phyloP scores from a whole-genome alignment of 306 rosid species.

The Biancaea sappan region DNA sequence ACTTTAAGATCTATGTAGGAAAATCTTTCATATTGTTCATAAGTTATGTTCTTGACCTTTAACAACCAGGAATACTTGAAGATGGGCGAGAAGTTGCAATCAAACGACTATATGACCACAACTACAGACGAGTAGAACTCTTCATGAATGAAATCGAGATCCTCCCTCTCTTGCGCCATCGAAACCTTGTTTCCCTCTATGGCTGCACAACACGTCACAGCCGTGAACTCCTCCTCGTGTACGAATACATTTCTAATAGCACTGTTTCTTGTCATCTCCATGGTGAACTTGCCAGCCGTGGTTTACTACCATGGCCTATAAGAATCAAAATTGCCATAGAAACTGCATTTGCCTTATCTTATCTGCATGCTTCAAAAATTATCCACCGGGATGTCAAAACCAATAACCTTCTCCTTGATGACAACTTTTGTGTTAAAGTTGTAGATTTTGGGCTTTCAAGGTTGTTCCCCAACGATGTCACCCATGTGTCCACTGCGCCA shows the following conservation, averaged over 20 bases:
- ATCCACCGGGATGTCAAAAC: slow-evolving; percentile 49
- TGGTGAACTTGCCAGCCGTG: neutral
- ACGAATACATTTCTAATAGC: too few species aligned
- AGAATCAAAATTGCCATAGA: neutral
- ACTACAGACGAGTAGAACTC: neutral
- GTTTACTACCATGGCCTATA: neutral
- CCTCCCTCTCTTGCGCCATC: neutral
- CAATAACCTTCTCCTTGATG: slow-evolving; percentile 50
- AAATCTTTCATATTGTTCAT: too few species aligned
- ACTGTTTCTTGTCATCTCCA: neutral
- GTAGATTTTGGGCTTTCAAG: slow-evolving; percentile 58
- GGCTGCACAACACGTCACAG: neutral
- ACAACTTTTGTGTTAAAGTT: slow-evolving; percentile 47
- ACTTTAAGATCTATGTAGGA: too few species aligned
- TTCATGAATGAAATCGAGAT: neutral
- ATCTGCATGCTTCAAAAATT: slow-evolving; percentile 59
- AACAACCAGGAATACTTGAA: neutral
- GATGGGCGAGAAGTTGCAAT: neutral
- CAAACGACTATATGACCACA: neutral
- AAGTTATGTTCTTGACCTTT: neutral
- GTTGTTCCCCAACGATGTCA: neutral
- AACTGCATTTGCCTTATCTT: slow-evolving; percentile 51
- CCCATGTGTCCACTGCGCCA: neutral
- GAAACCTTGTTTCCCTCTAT: neutral
- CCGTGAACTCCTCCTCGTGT: neutral